Evolutionary conservation across 2,329 filamentous ascomycete genomes (phyloP), one percentile per base, ranked within the genome.

Genomic region (Microcera coccophila): DNA sequence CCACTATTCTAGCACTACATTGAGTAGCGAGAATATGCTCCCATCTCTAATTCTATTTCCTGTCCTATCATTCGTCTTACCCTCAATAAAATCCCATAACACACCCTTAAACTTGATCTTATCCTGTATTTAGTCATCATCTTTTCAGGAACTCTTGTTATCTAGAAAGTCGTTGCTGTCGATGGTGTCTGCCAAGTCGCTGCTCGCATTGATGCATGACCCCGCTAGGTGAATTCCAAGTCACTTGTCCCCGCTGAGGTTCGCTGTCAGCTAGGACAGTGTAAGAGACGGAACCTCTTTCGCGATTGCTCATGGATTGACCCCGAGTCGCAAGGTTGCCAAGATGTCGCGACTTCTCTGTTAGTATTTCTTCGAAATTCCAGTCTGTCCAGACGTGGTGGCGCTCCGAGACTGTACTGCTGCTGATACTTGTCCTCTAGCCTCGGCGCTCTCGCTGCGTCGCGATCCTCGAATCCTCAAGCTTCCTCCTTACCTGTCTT

Each of bases 401-500:
- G n/a, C 19, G 10, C n/a, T n/a, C n/a, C n/a, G n/a, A n/a, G n/a
- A n/a, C n/a, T n/a, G n/a, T n/a, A n/a, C n/a, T n/a, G 22, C 16
- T 15, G 16, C 28, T 38, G 18, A 33, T 36, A 20, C n/a, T 20
- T 12, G 17, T 16, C 28, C 24, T 18, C 18, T 46, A 81, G 78
- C 78, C 51, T 73, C 84, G 58, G 73, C 83, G 50, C 69, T 87
- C 57, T 78, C 79, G 56, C 73, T 95, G 61, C 85, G 89, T 62
- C 82, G 82, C 66, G 87, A 95, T 65, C 85, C 87, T 57, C 81
- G 87, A 53, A 73, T 95, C 44, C 79, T 93, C 51, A 87, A 87
- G 69, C 70, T 95, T 15, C 90, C 91, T 31, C 88, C 90, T 12
- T 91, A 94, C 70, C 71, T 97, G 24, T 96, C 91, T 24, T 76